These are phyloP conservation scores for Chionographis japonica DNA, from an alignment of 106 monocot species.

Conservation along the genomic window DNA sequence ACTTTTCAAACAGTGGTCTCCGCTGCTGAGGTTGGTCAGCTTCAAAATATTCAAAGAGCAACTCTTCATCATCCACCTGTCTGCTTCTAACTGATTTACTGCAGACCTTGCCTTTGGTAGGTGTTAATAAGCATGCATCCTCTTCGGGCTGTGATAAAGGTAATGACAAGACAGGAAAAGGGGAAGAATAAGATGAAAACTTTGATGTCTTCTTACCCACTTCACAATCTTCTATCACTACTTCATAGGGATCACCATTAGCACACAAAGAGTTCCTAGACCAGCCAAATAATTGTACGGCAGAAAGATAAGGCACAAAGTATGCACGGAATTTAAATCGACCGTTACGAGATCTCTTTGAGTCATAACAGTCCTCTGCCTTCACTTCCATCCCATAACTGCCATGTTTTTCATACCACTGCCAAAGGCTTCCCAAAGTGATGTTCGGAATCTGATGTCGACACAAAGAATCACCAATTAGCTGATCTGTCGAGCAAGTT, in stretches of 20 bases:
- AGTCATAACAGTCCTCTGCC: constrained; percentile 8
- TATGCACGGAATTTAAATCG: constrained; percentile 20
- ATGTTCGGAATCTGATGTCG: constrained; percentile 11
- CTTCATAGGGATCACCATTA: neutral
- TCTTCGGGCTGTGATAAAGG: neutral
- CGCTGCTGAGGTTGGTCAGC: constrained; percentile 68
- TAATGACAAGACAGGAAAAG: constrained; percentile 10
- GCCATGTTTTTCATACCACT: constrained; percentile 41
- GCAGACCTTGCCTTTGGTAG: constrained; percentile 10
- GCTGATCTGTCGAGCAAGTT: constrained; percentile 8
- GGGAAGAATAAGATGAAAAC: neutral
- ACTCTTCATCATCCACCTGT: constrained; percentile 5
- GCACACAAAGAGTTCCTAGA: neutral
- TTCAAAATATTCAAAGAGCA: constrained; percentile 86
- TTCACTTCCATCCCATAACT: constrained; percentile 37
- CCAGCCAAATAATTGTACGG: constrained; percentile 36
- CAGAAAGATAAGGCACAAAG: constrained; percentile 47
- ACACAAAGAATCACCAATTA: constrained; percentile 4
- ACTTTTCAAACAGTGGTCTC: constrained; percentile 72
- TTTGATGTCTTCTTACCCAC: neutral
- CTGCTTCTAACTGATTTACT: neutral
- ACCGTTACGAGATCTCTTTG: neutral
- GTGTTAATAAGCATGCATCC: neutral
- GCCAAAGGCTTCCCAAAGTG: constrained; percentile 28
- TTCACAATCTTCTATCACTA: neutral